phyloP scores from a whole-genome alignment of 2,329 filamentous ascomycete genomes.

The Colletotrichum lini region DNA sequence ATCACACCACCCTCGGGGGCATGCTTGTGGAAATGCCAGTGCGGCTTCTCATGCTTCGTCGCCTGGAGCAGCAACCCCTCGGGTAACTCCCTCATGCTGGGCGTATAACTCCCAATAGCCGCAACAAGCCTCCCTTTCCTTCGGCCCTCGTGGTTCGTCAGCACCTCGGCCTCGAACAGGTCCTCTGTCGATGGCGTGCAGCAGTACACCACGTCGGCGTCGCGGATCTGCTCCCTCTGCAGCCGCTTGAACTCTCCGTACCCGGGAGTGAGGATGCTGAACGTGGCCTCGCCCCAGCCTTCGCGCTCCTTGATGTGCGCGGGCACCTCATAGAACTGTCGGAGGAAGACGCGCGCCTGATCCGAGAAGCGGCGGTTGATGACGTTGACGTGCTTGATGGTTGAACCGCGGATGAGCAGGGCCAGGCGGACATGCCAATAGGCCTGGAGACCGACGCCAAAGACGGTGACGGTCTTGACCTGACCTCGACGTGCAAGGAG shows the following conservation, averaged over 20 bases:
- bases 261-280: slow-evolving; percentile 76
- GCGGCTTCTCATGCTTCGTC: slow-evolving; percentile 59
- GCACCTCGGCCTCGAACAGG: slow-evolving; percentile 80
- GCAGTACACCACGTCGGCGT: slow-evolving; percentile 87
- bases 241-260: slow-evolving; percentile 79
- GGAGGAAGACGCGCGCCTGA: slow-evolving; percentile 66
- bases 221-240: slow-evolving; percentile 78
- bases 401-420: slow-evolving; percentile 77
- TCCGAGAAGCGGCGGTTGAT: slow-evolving; percentile 82
- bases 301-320: slow-evolving; percentile 64
- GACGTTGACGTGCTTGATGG: slow-evolving; percentile 85
- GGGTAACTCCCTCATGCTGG: slow-evolving; percentile 87
- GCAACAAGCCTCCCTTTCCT: slow-evolving; percentile 80
- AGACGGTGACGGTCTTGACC: slow-evolving; percentile 84
- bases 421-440: slow-evolving; percentile 95
- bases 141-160: slow-evolving; percentile 80
- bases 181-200: slow-evolving; percentile 84
- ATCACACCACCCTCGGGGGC: slow-evolving; percentile 75
- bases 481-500: slow-evolving; percentile 75
- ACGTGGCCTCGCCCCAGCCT: slow-evolving; percentile 77
- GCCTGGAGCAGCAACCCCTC: slow-evolving; percentile 80
- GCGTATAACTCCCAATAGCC: slow-evolving; percentile 78
- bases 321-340: slow-evolving; percentile 62
- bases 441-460: slow-evolving; percentile 90
- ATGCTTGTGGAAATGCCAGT: slow-evolving; percentile 77